A percentile compares a stretch with the other conserved stretches of the same genome.
Conservation (phyloP, 306 rosid species). For the Albizia julibrissin region DNA sequence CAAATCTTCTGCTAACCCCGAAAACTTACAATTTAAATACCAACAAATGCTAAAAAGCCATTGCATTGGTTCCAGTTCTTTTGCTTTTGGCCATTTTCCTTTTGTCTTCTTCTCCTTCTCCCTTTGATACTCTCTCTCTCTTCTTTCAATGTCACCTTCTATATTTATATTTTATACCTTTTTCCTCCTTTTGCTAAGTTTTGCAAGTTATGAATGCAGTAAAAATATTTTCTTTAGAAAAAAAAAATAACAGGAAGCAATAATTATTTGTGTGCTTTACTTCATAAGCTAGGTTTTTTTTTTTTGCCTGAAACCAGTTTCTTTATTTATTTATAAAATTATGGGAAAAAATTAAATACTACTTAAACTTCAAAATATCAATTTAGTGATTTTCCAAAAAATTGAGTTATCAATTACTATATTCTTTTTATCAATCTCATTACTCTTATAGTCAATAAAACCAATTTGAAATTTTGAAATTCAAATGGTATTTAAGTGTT, state of each 20-base stretch:
- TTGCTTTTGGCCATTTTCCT: conserved; percentile 71
- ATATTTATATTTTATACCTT: neutral
- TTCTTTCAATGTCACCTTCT: neutral
- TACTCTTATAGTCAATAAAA: too few relatives aligned
- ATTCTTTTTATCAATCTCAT: too few relatives aligned
- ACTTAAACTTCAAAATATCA: too few relatives aligned
- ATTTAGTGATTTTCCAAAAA: too few relatives aligned
- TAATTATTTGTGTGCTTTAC: neutral
- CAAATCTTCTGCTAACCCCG: conserved; percentile 51
- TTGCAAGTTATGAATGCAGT: neutral
- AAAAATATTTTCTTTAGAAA: neutral
- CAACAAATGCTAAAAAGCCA: conserved; percentile 46
- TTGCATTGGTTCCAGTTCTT: conserved; percentile 75
- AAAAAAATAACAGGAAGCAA: neutral
- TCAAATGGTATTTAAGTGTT: too few relatives aligned
- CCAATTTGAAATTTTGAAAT: too few relatives aligned
- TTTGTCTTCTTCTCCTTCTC: conserved; percentile 62
- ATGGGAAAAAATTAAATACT: too few relatives aligned
- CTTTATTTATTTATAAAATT: too few relatives aligned
- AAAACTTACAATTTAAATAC: conserved; percentile 47
- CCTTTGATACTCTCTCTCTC: conserved; percentile 53
- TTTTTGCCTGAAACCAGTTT: neutral
- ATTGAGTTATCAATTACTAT: too few relatives aligned
- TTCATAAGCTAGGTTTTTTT: neutral
- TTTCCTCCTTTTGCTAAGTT: neutral